phyloP scores from a whole-genome alignment of 495 filamentous ascomycete genomes.

The Niebla homalea region DNA sequence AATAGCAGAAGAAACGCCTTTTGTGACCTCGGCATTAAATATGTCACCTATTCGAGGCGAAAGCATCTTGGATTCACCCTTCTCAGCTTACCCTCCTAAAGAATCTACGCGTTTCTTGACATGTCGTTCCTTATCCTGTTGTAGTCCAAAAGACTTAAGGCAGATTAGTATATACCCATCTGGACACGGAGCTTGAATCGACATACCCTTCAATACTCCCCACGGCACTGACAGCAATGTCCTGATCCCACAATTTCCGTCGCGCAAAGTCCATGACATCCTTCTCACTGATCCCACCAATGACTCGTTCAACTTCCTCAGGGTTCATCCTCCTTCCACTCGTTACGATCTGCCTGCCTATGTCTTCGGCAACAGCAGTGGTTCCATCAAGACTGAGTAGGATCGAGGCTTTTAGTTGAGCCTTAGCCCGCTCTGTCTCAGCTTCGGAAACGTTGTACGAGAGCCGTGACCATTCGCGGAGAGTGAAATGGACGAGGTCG shows the following conservation, averaged over 20 bases:
- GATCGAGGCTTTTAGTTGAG: constrained; percentile 96
- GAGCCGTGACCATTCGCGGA: constrained; percentile 94
- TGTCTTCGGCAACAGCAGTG: constrained; percentile 93
- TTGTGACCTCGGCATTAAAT: neutral
- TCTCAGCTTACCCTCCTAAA: neutral
- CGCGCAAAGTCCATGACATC: constrained; percentile 92
- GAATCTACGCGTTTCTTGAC: constrained; percentile 56
- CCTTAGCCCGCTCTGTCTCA: constrained; percentile 96
- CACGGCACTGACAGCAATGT: constrained; percentile 83
- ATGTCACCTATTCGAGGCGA: neutral
- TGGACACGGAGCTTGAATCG: constrained; percentile 18
- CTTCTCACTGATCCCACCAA: constrained; percentile 83
- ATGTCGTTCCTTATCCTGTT: constrained; percentile 78
- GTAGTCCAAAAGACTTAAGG: constrained; percentile 55
- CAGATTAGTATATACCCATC: constrained; percentile 3
- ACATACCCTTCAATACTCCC: constrained; percentile 69
- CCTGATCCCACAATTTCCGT: constrained; percentile 90
- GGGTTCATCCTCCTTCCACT: constrained; percentile 83
- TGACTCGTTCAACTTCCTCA: constrained; percentile 84
- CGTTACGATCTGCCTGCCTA: constrained; percentile 94
- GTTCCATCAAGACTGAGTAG: constrained; percentile 95
- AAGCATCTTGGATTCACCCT: neutral
- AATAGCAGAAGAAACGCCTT: constrained; percentile 7
- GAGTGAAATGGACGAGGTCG: constrained; percentile 93
- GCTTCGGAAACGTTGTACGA: constrained; percentile 72